phyloP scores from a whole-genome alignment of 768 basidiomycete genomes.

The Boletus insuetus region DNA sequence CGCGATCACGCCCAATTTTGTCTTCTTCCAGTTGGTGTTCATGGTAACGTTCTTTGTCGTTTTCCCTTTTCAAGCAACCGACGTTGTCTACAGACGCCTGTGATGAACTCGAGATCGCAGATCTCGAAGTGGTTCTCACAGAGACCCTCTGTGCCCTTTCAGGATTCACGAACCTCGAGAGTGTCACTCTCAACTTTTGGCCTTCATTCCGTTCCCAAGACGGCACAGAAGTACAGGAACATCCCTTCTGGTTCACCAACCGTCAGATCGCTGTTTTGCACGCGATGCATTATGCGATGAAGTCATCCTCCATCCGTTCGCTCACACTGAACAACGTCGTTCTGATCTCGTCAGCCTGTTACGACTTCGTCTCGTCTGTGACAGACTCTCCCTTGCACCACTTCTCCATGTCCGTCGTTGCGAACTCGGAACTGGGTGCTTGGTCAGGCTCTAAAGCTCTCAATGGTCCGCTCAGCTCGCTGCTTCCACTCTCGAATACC shows the following conservation, averaged over 20 bases:
- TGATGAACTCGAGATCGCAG: conserved; percentile 31
- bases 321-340: conserved; percentile 26
- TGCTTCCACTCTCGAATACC: conserved; percentile 22
- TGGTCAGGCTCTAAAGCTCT: conserved; percentile 33
- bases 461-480: conserved; percentile 25
- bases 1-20: conserved; percentile 26
- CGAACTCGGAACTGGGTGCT: conserved; percentile 28
- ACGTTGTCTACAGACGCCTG: conserved; percentile 11
- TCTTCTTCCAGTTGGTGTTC: conserved; percentile 14
- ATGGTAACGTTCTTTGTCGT: conserved; percentile 3
- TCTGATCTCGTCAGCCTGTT: conserved; percentile 22
- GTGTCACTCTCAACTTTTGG: conserved; percentile 30
- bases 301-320: conserved; percentile 19
- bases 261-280: conserved; percentile 27
- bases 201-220: conserved; percentile 27
- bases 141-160: conserved; percentile 25
- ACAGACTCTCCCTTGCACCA: conserved; percentile 27
- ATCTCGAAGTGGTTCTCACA: conserved; percentile 30
- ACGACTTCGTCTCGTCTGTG: conserved; percentile 28
- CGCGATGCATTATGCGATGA: conserved; percentile 22
- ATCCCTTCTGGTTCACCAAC: conserved; percentile 32
- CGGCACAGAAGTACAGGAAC: conserved; percentile 24
- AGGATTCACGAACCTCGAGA: conserved; percentile 18
- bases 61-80: neutral
- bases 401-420: conserved; percentile 29